Conservation (phyloP, 441 rosid species). For the Eutrema salsugineum region DNA sequence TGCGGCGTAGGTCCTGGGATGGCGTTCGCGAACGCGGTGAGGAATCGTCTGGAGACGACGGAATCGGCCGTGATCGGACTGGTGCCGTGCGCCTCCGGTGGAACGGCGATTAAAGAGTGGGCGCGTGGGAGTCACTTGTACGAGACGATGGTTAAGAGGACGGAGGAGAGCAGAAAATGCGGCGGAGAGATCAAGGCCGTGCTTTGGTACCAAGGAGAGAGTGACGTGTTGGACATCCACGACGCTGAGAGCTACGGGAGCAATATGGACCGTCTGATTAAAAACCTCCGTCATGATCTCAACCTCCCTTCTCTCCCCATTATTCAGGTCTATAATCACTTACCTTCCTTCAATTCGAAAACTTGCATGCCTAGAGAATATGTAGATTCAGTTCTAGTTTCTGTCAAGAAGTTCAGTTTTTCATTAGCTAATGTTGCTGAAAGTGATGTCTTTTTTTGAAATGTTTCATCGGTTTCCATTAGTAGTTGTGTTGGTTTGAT, state of each 20-base stretch:
- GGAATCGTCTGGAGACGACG: slow-evolving; percentile 14
- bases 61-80: slow-evolving; percentile 44
- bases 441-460: not conserved
- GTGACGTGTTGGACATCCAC: slow-evolving; percentile 48
- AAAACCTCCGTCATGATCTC: slow-evolving; percentile 66
- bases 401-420: not conserved
- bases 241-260: slow-evolving; percentile 60
- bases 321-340: slow-evolving; percentile 67
- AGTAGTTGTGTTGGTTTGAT: not conserved
- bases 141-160: slow-evolving; percentile 70
- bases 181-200: slow-evolving; percentile 68
- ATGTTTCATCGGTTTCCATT: not conserved
- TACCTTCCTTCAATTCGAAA: not conserved
- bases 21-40: slow-evolving; percentile 65
- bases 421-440: not conserved
- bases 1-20: slow-evolving; percentile 89
- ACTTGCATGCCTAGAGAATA: too few relatives aligned
- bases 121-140: slow-evolving; percentile 67
- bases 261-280: slow-evolving; percentile 56
- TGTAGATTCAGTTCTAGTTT: not conserved
- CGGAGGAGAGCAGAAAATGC: slow-evolving; percentile 50
- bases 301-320: slow-evolving; percentile 69
- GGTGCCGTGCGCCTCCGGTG: slow-evolving; percentile 93
- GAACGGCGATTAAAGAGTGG: slow-evolving; percentile 84
- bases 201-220: slow-evolving; percentile 97